phyloP scores from a whole-genome alignment of 2,329 filamentous ascomycete genomes.

The Botrytis pseudocinerea region DNA sequence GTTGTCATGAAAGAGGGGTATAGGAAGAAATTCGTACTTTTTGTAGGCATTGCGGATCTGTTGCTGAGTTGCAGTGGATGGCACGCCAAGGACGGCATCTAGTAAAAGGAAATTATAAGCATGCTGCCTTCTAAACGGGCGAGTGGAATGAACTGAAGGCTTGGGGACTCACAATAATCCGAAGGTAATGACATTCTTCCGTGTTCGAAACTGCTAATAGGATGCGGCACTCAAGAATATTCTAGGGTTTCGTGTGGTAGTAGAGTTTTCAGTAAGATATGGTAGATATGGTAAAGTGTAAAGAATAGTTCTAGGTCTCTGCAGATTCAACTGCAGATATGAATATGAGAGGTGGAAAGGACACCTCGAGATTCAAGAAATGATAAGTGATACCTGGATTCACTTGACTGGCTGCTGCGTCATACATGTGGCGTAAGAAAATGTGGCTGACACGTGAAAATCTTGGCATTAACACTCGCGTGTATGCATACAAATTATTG shows the following conservation, averaged over 20 bases:
- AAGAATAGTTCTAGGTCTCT: neutral
- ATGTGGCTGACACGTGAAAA: slow-evolving; percentile 7
- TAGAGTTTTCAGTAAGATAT: neutral
- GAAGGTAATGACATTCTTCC: slow-evolving; percentile 24
- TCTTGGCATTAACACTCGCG: neutral
- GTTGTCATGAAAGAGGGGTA: neutral
- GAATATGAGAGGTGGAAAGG: slow-evolving; percentile 6
- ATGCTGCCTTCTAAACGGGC: neutral
- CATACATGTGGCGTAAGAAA: slow-evolving; percentile 1
- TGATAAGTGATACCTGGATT: neutral
- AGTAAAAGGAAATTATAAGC: slow-evolving; percentile 18
- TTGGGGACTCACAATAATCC: slow-evolving; percentile 45
- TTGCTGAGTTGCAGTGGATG: slow-evolving; percentile 72
- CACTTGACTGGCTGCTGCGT: slow-evolving; percentile 4
- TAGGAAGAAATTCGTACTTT: slow-evolving; percentile 51
- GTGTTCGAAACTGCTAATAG: neutral
- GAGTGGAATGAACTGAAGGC: neutral
- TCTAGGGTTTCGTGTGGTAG: neutral
- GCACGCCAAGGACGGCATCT: slow-evolving; percentile 75
- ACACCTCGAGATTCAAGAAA: slow-evolving; percentile 19
- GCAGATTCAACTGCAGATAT: slow-evolving; percentile 3
- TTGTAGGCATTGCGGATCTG: slow-evolving; percentile 96
- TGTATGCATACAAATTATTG: neutral
- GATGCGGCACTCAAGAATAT: neutral
- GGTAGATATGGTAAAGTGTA: neutral